Conservation (phyloP, 2,329 filamentous ascomycete genomes). For the Colletotrichum cordylinicola region DNA sequence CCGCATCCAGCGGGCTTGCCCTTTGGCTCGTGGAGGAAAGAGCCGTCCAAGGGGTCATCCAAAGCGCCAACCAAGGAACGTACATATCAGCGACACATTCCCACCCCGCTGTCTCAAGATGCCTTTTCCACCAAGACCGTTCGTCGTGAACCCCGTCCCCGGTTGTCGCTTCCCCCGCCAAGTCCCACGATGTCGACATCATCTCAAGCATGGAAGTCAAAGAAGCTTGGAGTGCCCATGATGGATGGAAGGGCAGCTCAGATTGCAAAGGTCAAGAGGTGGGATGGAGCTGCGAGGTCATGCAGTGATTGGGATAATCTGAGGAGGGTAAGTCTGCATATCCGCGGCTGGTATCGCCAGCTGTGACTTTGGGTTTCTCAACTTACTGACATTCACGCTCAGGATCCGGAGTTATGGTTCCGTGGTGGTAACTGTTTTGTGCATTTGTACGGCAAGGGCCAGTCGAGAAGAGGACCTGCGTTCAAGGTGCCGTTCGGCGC, state of each 20-base stretch:
- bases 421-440: constrained; percentile 72
- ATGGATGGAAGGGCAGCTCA: constrained; percentile 30
- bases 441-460: constrained; percentile 70
- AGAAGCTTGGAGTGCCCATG: constrained; percentile 32
- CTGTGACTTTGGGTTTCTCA: not conserved
- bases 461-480: constrained; percentile 69
- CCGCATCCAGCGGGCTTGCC: constrained; percentile 1
- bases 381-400: not conserved
- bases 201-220: constrained; percentile 37
- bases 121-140: not conserved
- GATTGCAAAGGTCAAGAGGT: constrained; percentile 48
- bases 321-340: constrained; percentile 45
- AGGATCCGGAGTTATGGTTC: constrained; percentile 78
- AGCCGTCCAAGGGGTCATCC: not conserved
- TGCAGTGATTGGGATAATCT: constrained; percentile 52
- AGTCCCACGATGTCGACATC: constrained; percentile 2
- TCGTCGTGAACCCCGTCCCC: constrained; percentile 20
- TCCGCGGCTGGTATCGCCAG: not conserved
- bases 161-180: constrained; percentile 21
- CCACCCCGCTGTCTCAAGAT: not conserved
- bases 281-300: constrained; percentile 54
- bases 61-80: not conserved
- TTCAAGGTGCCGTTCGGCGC: constrained; percentile 68
- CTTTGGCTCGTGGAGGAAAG: not conserved
- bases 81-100: constrained; percentile 7